Base-by-base conservation (phyloP, 1,284 basidiomycete species). In the Coniferiporia sulphurascens region DNA sequence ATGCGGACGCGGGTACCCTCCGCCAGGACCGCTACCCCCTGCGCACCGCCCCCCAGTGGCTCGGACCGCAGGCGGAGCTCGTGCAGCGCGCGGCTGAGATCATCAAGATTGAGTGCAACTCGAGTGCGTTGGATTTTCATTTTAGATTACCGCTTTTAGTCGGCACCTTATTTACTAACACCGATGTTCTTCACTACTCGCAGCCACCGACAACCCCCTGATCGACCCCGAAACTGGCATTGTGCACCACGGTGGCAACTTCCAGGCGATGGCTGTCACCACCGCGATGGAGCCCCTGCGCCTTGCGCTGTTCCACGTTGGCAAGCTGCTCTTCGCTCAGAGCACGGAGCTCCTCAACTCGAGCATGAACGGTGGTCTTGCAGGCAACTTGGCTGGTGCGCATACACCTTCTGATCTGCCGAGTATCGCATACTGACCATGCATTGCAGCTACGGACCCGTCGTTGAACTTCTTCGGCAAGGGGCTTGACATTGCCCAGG, bases 251-350 rank as follows among this genome's bases (percentile, higher is more conserved):
- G 91, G 91, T 19, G 92, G 92, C 9, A 93, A 93, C 69, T 93
- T 94, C 80, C 90, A 92, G 70, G 91, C 89, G 1, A 90, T 93
- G 84, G 80, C 90, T 1, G 83, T 95, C 56, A 91, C 91, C 6
- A 92, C 91, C 60, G 86, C 87, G 4, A 93, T 94, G 86, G 93
- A 95, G 71, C 91, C 92, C 71, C 89, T 89, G 4, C 86, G 92
- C 17, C 82, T 94, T 45, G 81, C 87, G 2, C 75, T 95, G 34
- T 84, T 91, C 64, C 89, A 92, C 66, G 81, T 94, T 58, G 93
- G 91, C 61, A 91, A 92, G 72, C 74, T 95, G 52, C 74, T 91
- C 60, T 95, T 93, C 71, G 80, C 89, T 15, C 93, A 95, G 70
- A 81, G 84, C 67, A 90, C 92, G 0, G 93, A 95, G 71, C 78